phyloP scores from a whole-genome alignment of 2,329 filamentous ascomycete species.

The Verticillium nubilum region DNA sequence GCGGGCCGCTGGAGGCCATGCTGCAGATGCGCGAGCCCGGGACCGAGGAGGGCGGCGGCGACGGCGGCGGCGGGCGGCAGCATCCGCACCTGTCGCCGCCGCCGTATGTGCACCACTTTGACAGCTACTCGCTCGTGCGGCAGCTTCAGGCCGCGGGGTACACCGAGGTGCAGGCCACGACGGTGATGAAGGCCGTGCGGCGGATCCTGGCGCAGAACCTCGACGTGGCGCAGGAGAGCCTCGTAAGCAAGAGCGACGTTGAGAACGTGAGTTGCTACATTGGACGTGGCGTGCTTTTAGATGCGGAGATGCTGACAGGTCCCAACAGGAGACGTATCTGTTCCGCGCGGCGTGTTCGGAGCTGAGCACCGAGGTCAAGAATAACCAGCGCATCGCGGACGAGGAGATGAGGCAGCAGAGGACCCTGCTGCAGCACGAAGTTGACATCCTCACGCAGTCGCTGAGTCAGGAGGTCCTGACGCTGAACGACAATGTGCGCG shows the following conservation, averaged over 20 bases:
- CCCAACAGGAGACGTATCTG: constrained; percentile 69
- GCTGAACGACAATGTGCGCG: constrained; percentile 86
- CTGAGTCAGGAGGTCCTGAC: constrained; percentile 77
- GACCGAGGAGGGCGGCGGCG: constrained; percentile 21
- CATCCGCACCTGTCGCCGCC: constrained; percentile 66
- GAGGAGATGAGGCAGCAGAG: constrained; percentile 80
- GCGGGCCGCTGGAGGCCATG: constrained; percentile 46
- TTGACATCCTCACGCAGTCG: constrained; percentile 84
- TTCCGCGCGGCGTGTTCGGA: constrained; percentile 93
- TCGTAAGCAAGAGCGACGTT: constrained; percentile 87
- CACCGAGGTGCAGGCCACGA: constrained; percentile 67
- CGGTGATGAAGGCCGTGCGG: constrained; percentile 88
- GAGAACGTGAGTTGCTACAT: constrained; percentile 70
- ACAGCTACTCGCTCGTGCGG: constrained; percentile 85
- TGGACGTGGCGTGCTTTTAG: background rate
- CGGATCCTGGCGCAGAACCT: constrained; percentile 72
- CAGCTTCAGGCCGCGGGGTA: constrained; percentile 70
- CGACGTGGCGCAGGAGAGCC: constrained; percentile 68
- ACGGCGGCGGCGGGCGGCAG: constrained; percentile 21
- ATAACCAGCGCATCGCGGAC: constrained; percentile 68
- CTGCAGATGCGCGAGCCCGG: constrained; percentile 36
- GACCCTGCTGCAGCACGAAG: constrained; percentile 83
- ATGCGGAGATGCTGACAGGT: constrained; percentile 8
- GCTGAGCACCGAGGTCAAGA: constrained; percentile 78
- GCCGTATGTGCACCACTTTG: constrained; percentile 92